A percentile compares a stretch with the other conserved stretches of the same genome.
phyloP scores from a whole-genome alignment of 2,329 filamentous ascomycete species.

The Curvularia hawaiiensis region DNA sequence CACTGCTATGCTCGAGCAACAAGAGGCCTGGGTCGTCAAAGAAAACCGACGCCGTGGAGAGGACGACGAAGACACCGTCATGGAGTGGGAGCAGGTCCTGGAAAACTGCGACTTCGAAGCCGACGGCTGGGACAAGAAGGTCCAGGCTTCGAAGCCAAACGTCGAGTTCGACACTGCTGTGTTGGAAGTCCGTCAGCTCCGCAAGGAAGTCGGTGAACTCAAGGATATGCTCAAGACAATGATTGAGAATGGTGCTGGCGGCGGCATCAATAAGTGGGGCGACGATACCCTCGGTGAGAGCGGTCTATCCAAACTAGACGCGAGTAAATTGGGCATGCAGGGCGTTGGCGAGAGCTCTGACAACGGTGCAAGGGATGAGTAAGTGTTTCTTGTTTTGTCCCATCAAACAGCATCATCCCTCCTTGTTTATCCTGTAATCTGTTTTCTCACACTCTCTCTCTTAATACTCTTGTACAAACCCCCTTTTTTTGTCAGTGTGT shows the following conservation, averaged over 20 bases:
- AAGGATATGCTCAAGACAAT: constrained; percentile 47
- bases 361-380: constrained; percentile 29
- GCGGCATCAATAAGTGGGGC: constrained; percentile 28
- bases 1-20: constrained; percentile 66
- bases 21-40: constrained; percentile 62
- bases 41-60: constrained; percentile 80
- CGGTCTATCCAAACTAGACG: constrained; percentile 27
- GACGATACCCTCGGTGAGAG: constrained; percentile 40
- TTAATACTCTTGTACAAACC: background rate
- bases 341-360: constrained; percentile 30
- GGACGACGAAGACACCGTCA: constrained; percentile 82
- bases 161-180: constrained; percentile 78
- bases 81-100: constrained; percentile 91
- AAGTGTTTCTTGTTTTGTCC: constrained; percentile 14
- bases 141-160: constrained; percentile 77
- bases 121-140: constrained; percentile 84
- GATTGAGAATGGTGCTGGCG: constrained; percentile 20
- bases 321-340: constrained; percentile 17
- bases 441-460: background rate
- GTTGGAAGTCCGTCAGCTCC: constrained; percentile 61
- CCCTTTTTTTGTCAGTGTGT: background rate
- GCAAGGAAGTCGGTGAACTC: constrained; percentile 52
- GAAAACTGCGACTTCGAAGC: constrained; percentile 77
- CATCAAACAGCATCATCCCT: background rate
- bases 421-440: background rate